Evolutionary conservation across 2,329 filamentous ascomycete genomes (phyloP).

Genomic region (Phialemonium atrogriseum): DNA sequence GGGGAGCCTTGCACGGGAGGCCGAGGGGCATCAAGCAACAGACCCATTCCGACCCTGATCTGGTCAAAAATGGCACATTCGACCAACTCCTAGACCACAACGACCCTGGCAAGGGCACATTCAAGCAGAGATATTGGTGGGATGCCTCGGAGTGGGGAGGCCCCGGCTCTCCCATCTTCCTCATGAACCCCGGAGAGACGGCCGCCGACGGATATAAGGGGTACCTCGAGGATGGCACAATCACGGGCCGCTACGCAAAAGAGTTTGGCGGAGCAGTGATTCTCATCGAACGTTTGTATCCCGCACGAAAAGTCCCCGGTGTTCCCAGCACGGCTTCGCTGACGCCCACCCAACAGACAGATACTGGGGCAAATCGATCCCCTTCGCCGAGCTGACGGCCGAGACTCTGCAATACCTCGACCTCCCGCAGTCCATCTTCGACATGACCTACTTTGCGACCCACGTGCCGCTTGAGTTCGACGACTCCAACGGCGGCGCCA

Average conservation of each 20-base stretch:
- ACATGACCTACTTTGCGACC: conserved; percentile 19
- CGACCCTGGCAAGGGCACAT: conserved; percentile 6
- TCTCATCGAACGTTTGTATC: conserved; percentile 9
- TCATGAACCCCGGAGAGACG: conserved; percentile 13
- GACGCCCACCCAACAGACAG: conserved; percentile 5
- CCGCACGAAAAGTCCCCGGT: not conserved
- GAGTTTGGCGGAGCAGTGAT: conserved; percentile 11
- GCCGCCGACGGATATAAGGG: conserved; percentile 8
- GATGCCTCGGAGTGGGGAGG: conserved; percentile 2
- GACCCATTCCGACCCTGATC: conserved; percentile 1
- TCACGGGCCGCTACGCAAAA: conserved; percentile 12
- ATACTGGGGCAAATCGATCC: conserved; percentile 13
- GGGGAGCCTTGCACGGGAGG: not conserved
- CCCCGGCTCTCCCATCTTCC: conserved; percentile 9
- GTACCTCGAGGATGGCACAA: conserved; percentile 8
- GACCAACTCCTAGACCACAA: conserved; percentile 1
- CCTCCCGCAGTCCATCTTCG: conserved; percentile 16
- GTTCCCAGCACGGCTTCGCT: not conserved
- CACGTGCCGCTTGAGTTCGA: conserved; percentile 4
- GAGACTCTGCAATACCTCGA: conserved; percentile 16
- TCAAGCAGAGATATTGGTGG: conserved; percentile 9
- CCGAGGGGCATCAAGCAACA: conserved; percentile 3
- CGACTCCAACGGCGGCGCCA: conserved; percentile 1
- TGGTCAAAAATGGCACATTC: conserved; percentile 1
- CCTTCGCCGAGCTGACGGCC: conserved; percentile 11